Evolutionary conservation across 148 eudicot genomes (phyloP), one percentile per base, ranked within the genome.

Genomic region (Pouteria glomerata): DNA sequence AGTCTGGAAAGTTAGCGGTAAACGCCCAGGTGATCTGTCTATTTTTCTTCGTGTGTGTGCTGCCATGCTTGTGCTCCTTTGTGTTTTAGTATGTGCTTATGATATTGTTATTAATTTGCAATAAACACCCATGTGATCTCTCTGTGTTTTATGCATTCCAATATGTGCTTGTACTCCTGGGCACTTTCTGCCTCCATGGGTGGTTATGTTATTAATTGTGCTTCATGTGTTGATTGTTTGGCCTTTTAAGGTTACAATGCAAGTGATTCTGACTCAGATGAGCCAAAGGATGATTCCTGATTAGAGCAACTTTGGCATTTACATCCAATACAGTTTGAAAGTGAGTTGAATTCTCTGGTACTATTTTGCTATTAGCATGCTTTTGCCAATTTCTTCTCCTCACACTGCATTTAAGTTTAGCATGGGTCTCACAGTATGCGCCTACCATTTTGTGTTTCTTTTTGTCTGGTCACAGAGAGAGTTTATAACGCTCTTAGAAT

Each of bases 201-300:
- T 66, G 16, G 8, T 42, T 30, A 18, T 71, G 37, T 69, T 63
- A 47, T 70, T 57, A 21, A 18, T 60, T 62, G 50, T 31, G 29
- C 8, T 63, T 19, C 33, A 23, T 61, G n/a, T 78, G 51, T 71
- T 65, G 41, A 73, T 55, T 66, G 30, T 10, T 31, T 71, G 35
- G 74, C 29, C 35, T 58, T 45, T 71, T 42, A 73, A 92, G 98
- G 98, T 75, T 92, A 92, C 75, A 90, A 92, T 86, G 93, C 90
- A 45, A 92, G 96, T 82, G 98, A 92, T 82, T 88, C 98, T 8
- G 96, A 92, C 78, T 92, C 97, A 29, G 96, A 90, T 69, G 93
- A 86, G 45, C 42, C 77, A 68, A 65, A 74, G 51, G 82, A 69
- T 64, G 80, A 76, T 26, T 81, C 78, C 58, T 86, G 82, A 85